A percentile compares a stretch with the other conserved stretches of the same genome.
phyloP scores from a whole-genome alignment of 164 flowering plant species.

The Aristolochia contorta region DNA sequence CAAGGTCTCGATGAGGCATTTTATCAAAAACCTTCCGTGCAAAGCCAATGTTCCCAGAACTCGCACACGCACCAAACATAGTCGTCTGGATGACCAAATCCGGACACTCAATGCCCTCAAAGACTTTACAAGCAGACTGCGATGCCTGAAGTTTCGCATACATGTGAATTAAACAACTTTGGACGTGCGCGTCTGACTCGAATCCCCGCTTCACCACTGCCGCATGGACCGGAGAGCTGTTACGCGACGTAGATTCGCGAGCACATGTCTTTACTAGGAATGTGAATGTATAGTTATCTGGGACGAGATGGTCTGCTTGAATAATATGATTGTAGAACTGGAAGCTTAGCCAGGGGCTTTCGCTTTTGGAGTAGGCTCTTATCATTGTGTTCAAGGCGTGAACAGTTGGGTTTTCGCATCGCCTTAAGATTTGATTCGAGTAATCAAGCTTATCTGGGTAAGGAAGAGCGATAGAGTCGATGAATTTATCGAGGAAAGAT shows the following conservation, averaged over 20 bases:
- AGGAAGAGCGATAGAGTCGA: constrained; percentile 24
- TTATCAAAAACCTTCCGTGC: constrained; percentile 40
- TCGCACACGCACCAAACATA: constrained; percentile 36
- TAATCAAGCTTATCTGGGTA: constrained; percentile 25
- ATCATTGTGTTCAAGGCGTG: constrained; percentile 42
- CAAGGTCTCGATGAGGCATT: constrained; percentile 38
- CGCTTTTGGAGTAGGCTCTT: constrained; percentile 41
- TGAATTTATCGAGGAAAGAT: constrained; percentile 25
- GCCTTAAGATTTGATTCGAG: constrained; percentile 24
- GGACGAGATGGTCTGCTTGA: constrained; percentile 15
- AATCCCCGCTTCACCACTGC: constrained; percentile 28
- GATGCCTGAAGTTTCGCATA: constrained; percentile 35
- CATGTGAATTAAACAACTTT: constrained; percentile 40
- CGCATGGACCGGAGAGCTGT: constrained; percentile 25
- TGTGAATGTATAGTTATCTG: constrained; percentile 48
- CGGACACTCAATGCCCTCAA: constrained; percentile 18
- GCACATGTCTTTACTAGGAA: constrained; percentile 41
- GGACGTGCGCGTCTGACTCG: constrained; percentile 38
- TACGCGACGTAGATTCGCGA: constrained; percentile 13
- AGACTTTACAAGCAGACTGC: constrained; percentile 18
- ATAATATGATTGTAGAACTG: constrained; percentile 25
- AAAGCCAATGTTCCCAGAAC: constrained; percentile 26
- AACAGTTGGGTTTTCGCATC: constrained; percentile 24
- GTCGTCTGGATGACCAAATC: constrained; percentile 46
- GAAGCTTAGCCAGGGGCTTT: constrained; percentile 27